Percentiles rank a stretch among this genome's conserved stretches.
Evolutionary conservation across 78 protist species (phyloP).

Genomic region (Parvularia atlantis): DNA sequence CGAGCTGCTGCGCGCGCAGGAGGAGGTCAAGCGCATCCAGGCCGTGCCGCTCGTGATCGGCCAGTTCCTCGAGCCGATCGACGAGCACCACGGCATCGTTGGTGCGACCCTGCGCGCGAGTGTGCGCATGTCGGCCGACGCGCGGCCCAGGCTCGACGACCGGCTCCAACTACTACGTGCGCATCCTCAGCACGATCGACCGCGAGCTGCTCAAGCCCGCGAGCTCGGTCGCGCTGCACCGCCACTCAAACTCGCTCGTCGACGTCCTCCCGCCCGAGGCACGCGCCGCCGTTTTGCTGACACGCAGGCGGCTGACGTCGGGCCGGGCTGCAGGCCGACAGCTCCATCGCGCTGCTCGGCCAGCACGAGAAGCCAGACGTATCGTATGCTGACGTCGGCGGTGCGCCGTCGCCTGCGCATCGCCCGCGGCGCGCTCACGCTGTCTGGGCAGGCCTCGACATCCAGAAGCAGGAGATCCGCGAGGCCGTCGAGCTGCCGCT

Average conservation of each 20-base stretch:
- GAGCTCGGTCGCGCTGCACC: slow-evolving; percentile 92
- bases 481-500: slow-evolving; percentile 99
- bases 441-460: too few relatives aligned
- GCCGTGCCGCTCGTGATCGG: slow-evolving; percentile 98
- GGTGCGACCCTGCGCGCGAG: background rate
- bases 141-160: slow-evolving; percentile 59
- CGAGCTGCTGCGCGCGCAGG: slow-evolving; percentile 89
- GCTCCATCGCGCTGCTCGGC: slow-evolving; percentile 75
- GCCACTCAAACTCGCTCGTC: slow-evolving; percentile 89
- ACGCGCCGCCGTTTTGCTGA: too few relatives aligned
- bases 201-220: slow-evolving; percentile 98
- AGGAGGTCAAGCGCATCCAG: slow-evolving; percentile 87
- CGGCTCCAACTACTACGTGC: slow-evolving; percentile 86
- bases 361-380: slow-evolving; percentile 29
- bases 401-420: too few relatives aligned
- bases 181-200: slow-evolving; percentile 94
- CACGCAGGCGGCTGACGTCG: too few relatives aligned
- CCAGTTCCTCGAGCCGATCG: slow-evolving; percentile 97
- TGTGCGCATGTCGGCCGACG: background rate
- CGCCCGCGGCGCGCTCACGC: too few relatives aligned
- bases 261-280: slow-evolving; percentile 94
- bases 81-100: slow-evolving; percentile 74
- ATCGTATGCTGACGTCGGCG: slow-evolving; percentile 93
- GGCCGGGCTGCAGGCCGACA: slow-evolving; percentile 61
- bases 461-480: slow-evolving; percentile 99